These are phyloP conservation scores for Aspergillus brasiliensis DNA, from an alignment of 2,329 filamentous ascomycete species.

Conservation along the genomic window DNA sequence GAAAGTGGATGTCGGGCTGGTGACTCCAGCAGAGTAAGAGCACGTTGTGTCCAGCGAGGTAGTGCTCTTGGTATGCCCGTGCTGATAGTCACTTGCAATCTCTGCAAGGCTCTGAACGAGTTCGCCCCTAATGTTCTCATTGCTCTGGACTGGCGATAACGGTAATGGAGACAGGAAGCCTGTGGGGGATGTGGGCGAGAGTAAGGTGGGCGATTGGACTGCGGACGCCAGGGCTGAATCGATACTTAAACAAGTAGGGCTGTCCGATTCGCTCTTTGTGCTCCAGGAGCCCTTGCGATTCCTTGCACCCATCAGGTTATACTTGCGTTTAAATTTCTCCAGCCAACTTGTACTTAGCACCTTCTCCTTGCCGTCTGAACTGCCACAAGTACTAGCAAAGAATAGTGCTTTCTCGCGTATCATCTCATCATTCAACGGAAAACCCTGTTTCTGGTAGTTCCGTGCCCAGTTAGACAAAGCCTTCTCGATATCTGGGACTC, in stretches of 20 bases:
- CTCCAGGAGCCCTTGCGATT: slow-evolving; percentile 55
- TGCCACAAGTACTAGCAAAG: slow-evolving; percentile 74
- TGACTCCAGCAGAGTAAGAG: slow-evolving; percentile 70
- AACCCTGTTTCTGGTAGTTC: slow-evolving; percentile 76
- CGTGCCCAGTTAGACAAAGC: slow-evolving; percentile 84
- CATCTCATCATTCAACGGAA: slow-evolving; percentile 73
- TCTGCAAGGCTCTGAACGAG: slow-evolving; percentile 61
- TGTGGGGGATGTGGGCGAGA: slow-evolving; percentile 73
- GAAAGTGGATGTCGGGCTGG: slow-evolving; percentile 75
- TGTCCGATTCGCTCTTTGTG: slow-evolving; percentile 68
- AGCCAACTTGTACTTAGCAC: slow-evolving; percentile 77
- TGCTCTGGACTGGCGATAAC: slow-evolving; percentile 68
- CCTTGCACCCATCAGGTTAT: slow-evolving; percentile 61
- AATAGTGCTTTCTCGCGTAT: slow-evolving; percentile 82
- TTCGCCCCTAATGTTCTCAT: slow-evolving; percentile 67
- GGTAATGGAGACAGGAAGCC: slow-evolving; percentile 69
- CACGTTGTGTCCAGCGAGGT: slow-evolving; percentile 67
- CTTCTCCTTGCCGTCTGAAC: slow-evolving; percentile 70
- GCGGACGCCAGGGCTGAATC: slow-evolving; percentile 58
- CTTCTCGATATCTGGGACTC: slow-evolving; percentile 87
- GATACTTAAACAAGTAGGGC: slow-evolving; percentile 58
- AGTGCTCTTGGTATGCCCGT: slow-evolving; percentile 66
- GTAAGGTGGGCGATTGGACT: slow-evolving; percentile 64
- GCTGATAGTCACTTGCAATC: slow-evolving; percentile 62
- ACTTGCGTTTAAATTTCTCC: slow-evolving; percentile 93